A percentile compares a stretch with the other conserved stretches of the same genome.
Evolutionary conservation across 2,329 filamentous ascomycete genomes (phyloP).

Genomic region (Sphaerulina vaccinii): DNA sequence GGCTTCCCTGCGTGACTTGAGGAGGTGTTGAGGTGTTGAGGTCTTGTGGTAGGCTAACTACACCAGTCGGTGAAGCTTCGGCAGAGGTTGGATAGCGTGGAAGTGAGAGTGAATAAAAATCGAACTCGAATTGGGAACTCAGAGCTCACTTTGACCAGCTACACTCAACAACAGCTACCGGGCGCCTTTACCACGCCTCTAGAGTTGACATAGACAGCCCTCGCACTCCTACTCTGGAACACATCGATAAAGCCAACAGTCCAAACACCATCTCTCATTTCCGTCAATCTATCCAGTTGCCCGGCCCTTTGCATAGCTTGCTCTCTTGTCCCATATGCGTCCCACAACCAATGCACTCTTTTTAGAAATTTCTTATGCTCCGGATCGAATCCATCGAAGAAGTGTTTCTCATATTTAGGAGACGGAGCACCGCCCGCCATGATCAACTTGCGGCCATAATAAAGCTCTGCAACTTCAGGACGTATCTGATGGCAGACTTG

Average conservation of each 20-base stretch:
- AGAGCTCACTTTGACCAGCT: too few species aligned
- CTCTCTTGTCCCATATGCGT: constrained; percentile 16
- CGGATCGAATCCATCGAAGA: constrained; percentile 11
- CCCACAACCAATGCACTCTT: constrained; percentile 17
- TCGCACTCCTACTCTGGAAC: constrained; percentile 1
- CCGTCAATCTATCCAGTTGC: constrained; percentile 13
- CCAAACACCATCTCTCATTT: constrained; percentile 12
- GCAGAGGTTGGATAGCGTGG: too few species aligned
- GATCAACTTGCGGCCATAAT: constrained; percentile 11
- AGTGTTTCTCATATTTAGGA: constrained; percentile 7
- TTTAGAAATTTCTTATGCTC: constrained; percentile 13
- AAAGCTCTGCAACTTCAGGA: constrained; percentile 14
- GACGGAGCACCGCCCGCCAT: constrained; percentile 10
- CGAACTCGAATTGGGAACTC: too few species aligned
- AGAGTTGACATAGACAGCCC: constrained; percentile 17
- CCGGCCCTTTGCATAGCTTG: constrained; percentile 15
- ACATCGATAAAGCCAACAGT: constrained; percentile 18
- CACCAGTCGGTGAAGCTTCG: too few species aligned
- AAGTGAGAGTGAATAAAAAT: too few species aligned
- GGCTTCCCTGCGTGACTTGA: too few species aligned
- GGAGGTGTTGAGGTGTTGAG: too few species aligned
- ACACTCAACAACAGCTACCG: constrained; percentile 3
- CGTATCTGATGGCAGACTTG: constrained; percentile 2
- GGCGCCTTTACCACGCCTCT: constrained; percentile 4
- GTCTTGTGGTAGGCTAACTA: too few species aligned